Conservation (phyloP, 2,329 filamentous ascomycete species). For the Zarea fungicola region DNA sequence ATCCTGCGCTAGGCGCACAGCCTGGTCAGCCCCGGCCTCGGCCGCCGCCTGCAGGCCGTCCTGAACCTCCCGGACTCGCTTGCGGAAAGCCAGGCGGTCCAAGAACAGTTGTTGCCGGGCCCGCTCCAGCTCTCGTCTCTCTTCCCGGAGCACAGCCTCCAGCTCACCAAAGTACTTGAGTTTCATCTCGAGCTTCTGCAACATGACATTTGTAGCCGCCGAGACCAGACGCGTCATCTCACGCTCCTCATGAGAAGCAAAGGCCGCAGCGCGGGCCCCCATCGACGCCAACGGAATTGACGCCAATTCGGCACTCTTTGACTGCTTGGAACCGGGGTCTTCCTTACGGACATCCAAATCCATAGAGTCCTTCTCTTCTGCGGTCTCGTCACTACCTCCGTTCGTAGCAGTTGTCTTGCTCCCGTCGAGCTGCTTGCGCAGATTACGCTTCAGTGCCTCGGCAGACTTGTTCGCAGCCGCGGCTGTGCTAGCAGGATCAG, state of each 20-base stretch:
- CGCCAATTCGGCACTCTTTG: constrained; percentile 49
- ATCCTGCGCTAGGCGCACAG: constrained; percentile 43
- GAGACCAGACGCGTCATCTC: constrained; percentile 93
- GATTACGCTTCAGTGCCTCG: constrained; percentile 73
- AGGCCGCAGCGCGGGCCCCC: constrained; percentile 76
- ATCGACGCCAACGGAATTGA: constrained; percentile 81
- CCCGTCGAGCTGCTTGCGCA: constrained; percentile 72
- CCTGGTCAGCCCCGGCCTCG: constrained; percentile 44
- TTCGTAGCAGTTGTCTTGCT: constrained; percentile 37
- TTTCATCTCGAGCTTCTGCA: constrained; percentile 94
- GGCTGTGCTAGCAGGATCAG: constrained; percentile 84
- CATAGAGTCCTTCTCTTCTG: constrained; percentile 57
- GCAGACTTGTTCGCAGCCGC: constrained; percentile 86
- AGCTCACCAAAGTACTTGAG: constrained; percentile 95
- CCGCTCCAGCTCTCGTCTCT: constrained; percentile 87
- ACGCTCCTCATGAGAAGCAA: constrained; percentile 93
- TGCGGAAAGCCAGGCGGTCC: constrained; percentile 85
- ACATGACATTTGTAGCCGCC: constrained; percentile 84
- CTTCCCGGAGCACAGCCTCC: constrained; percentile 84
- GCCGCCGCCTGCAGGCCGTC: constrained; percentile 60
- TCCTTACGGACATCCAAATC: constrained; percentile 55
- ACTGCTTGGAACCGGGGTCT: constrained; percentile 43
- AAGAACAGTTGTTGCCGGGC: constrained; percentile 90
- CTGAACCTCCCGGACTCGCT: constrained; percentile 77
- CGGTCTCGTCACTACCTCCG: constrained; percentile 34